Evolutionary conservation across 2,329 filamentous ascomycete genomes (phyloP).

Genomic region (Microdochium trichocladiopsis): DNA sequence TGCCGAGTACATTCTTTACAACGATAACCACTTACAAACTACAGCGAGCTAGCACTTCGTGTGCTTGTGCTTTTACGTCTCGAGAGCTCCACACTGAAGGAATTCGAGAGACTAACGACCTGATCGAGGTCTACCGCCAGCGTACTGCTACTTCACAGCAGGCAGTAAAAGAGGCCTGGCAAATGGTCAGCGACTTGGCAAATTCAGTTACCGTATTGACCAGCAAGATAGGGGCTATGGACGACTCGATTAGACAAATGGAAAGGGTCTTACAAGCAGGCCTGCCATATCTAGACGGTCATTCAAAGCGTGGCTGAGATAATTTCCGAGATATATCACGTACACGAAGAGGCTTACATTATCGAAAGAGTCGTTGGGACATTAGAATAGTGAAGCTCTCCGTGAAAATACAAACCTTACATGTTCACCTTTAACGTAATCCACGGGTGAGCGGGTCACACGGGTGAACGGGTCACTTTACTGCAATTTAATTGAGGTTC

Average conservation of each 20-base stretch:
- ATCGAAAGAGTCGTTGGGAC: too few relatives aligned
- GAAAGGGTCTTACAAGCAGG: too few relatives aligned
- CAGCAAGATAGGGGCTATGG: neutral
- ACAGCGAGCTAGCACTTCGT: neutral
- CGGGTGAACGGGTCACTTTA: too few relatives aligned
- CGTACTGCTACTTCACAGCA: neutral
- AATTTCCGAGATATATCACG: neutral
- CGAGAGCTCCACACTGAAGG: too few relatives aligned
- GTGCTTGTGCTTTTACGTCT: too few relatives aligned
- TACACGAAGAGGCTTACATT: neutral
- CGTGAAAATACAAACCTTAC: too few relatives aligned
- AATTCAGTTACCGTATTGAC: neutral
- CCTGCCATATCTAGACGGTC: neutral
- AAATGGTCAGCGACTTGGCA: neutral
- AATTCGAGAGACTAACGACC: too few relatives aligned
- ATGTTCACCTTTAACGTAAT: too few relatives aligned
- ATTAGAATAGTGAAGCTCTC: too few relatives aligned
- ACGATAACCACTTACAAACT: neutral
- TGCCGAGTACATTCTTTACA: neutral
- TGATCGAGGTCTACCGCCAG: too few relatives aligned
- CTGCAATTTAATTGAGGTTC: too few relatives aligned
- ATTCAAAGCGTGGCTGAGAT: neutral
- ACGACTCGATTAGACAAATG: neutral
- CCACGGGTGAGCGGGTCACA: too few relatives aligned
- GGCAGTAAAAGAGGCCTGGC: neutral